Evolutionary conservation across 2,329 filamentous ascomycete genomes (phyloP).

Genomic region (Zymoseptoria passerinii): DNA sequence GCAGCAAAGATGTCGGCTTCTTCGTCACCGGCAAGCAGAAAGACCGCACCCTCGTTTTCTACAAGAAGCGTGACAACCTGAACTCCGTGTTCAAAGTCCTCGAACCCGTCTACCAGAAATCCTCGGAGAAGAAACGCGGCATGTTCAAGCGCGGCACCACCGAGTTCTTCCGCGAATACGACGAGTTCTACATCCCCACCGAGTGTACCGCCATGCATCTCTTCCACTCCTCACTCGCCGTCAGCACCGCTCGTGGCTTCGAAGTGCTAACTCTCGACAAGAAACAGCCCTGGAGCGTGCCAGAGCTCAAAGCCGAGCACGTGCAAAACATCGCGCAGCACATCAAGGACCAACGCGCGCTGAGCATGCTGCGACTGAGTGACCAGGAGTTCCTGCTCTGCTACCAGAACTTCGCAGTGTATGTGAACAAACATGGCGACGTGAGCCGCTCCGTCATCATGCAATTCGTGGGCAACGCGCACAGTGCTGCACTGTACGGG

Average conservation of each 20-base stretch:
- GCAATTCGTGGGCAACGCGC: slow-evolving; percentile 95
- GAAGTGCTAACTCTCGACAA: slow-evolving; percentile 96
- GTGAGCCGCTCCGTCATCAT: slow-evolving; percentile 90
- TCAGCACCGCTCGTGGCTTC: slow-evolving; percentile 83
- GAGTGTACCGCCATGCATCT: slow-evolving; percentile 94
- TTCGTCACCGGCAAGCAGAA: slow-evolving; percentile 97
- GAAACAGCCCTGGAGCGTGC: slow-evolving; percentile 90
- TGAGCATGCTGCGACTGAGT: slow-evolving; percentile 94
- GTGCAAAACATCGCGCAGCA: slow-evolving; percentile 79
- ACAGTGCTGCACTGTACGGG: slow-evolving; percentile 78
- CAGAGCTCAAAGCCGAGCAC: slow-evolving; percentile 69
- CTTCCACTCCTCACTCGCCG: slow-evolving; percentile 88
- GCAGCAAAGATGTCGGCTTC: slow-evolving; percentile 87
- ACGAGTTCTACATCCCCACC: slow-evolving; percentile 95
- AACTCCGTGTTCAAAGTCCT: slow-evolving; percentile 93
- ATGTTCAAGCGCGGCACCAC: slow-evolving; percentile 65
- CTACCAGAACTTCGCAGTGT: slow-evolving; percentile 94
- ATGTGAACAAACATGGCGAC: slow-evolving; percentile 96
- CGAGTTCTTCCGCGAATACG: slow-evolving; percentile 95
- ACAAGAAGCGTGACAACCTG: slow-evolving; percentile 83
- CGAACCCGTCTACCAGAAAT: slow-evolving; percentile 90
- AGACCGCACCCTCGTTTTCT: slow-evolving; percentile 86
- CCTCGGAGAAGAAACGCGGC: slow-evolving; percentile 71
- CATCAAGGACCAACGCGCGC: slow-evolving; percentile 71
- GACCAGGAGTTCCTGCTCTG: slow-evolving; percentile 82